Evolutionary conservation across 768 basidiomycete species (phyloP).

Genomic region (Boletus rex-veris): DNA sequence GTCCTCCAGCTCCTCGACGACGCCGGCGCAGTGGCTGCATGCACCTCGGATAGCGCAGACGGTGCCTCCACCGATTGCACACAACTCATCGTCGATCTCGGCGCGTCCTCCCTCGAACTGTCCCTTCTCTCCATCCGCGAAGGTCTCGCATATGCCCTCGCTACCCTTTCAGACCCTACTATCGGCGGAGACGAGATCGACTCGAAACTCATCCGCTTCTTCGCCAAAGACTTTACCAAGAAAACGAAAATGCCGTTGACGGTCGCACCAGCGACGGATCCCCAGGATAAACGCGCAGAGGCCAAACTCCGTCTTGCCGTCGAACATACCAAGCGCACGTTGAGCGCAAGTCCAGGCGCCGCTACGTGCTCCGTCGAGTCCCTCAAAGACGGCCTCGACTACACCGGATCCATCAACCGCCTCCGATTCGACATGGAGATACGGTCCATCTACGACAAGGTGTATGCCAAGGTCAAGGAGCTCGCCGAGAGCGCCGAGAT

Average conservation of each 20-base stretch:
- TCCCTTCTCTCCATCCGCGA: slow-evolving; percentile 70
- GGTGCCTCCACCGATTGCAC: slow-evolving; percentile 60
- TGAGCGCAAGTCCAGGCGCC: slow-evolving; percentile 81
- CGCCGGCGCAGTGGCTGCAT: slow-evolving; percentile 64
- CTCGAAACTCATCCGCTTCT: slow-evolving; percentile 81
- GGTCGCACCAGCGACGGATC: slow-evolving; percentile 55
- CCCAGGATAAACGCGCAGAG: slow-evolving; percentile 76
- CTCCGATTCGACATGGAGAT: slow-evolving; percentile 60
- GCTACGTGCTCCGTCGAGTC: slow-evolving; percentile 92
- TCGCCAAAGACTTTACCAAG: slow-evolving; percentile 95
- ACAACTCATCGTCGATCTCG: slow-evolving; percentile 78
- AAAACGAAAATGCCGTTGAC: slow-evolving; percentile 80
- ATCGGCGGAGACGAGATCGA: slow-evolving; percentile 74
- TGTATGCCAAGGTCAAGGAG: slow-evolving; percentile 47
- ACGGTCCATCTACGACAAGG: slow-evolving; percentile 54
- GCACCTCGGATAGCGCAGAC: slow-evolving; percentile 45
- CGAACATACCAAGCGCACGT: slow-evolving; percentile 91
- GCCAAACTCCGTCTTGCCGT: slow-evolving; percentile 92
- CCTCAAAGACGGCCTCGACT: slow-evolving; percentile 91
- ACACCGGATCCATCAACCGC: slow-evolving; percentile 65
- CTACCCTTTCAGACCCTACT: slow-evolving; percentile 41
- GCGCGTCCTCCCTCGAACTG: slow-evolving; percentile 66
- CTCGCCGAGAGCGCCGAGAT: slow-evolving; percentile 51
- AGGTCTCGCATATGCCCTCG: slow-evolving; percentile 67
- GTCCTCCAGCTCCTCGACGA: slow-evolving; percentile 89